Percentiles rank a stretch among this genome's conserved stretches.
Conservation (phyloP, 352 stramenopile genomes). For the Pythium guiyangense region DNA sequence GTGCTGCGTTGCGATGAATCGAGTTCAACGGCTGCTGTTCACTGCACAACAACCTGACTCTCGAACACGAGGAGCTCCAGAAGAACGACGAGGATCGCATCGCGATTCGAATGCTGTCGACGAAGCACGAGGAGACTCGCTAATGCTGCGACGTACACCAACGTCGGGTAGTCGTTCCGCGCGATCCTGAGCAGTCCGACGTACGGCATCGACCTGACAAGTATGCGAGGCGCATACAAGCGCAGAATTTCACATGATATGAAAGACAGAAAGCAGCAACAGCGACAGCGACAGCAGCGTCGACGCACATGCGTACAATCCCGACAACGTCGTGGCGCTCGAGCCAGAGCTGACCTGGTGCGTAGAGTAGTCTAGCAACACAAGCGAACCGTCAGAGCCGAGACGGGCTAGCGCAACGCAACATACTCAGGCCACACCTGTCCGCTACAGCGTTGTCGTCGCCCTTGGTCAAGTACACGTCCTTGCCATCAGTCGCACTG, state of each 20-base stretch:
- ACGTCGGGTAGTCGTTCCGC: conserved; percentile 97
- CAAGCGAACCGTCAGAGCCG: neutral
- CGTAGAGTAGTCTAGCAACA: conserved; percentile 89
- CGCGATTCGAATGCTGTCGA: neutral
- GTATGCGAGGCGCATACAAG: neutral
- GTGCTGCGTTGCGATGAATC: no score
- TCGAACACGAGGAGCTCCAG: no score
- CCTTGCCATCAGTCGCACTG: conserved; percentile 74
- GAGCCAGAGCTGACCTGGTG: conserved; percentile 97
- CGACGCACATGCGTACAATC: conserved; percentile 84
- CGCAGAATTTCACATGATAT: no score
- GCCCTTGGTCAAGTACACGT: conserved; percentile 98
- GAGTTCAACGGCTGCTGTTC: no score
- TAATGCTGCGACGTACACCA: conserved; percentile 85
- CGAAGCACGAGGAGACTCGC: no score
- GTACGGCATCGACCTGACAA: conserved; percentile 91
- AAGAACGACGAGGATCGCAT: no score
- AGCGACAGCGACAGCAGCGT: no score
- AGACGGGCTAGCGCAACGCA: neutral
- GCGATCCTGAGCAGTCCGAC: conserved; percentile 98
- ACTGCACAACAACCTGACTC: no score
- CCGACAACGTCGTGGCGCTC: conserved; percentile 97
- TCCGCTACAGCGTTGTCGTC: conserved; percentile 94
- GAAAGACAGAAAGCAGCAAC: no score
- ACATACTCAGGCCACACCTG: no score